phyloP scores from a whole-genome alignment of 2,329 filamentous ascomycete genomes.

The Onygena corvina region DNA sequence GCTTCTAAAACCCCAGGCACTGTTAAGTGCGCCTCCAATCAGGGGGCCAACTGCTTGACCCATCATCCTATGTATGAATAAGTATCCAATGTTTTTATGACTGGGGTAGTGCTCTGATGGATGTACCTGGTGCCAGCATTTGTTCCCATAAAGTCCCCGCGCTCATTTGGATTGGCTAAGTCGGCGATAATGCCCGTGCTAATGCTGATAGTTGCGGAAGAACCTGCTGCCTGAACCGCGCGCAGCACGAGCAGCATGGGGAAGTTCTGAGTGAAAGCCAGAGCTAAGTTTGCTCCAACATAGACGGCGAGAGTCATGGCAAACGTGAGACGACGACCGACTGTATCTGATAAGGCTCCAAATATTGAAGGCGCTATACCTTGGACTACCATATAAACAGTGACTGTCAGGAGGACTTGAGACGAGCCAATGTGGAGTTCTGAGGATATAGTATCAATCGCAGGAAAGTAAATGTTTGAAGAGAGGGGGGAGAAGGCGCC shows the following conservation, averaged over 20 bases:
- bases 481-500: slow-evolving; percentile 16
- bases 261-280: slow-evolving; percentile 49
- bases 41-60: slow-evolving; percentile 45
- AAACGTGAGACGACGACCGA: slow-evolving; percentile 51
- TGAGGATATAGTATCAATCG: slow-evolving; percentile 22
- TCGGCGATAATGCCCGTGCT: slow-evolving; percentile 62
- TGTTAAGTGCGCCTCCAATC: slow-evolving; percentile 52
- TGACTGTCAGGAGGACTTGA: slow-evolving; percentile 41
- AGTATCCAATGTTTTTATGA: not conserved
- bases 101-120: not conserved
- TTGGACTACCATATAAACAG: slow-evolving; percentile 44
- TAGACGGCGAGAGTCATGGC: slow-evolving; percentile 48
- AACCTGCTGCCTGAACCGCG: slow-evolving; percentile 52
- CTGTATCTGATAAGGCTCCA: slow-evolving; percentile 50
- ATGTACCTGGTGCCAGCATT: not conserved
- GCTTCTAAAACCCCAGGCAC: slow-evolving; percentile 53
- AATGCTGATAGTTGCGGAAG: slow-evolving; percentile 56
- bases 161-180: slow-evolving; percentile 53
- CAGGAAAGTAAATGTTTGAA: slow-evolving; percentile 39
- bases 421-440: slow-evolving; percentile 33
- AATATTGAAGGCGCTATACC: slow-evolving; percentile 49
- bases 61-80: slow-evolving; percentile 35
- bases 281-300: slow-evolving; percentile 47
- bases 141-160: slow-evolving; percentile 58
- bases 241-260: slow-evolving; percentile 49